Percentiles rank a stretch among this genome's conserved stretches.
Conservation (phyloP, 257 asterid species). For the Solanum boliviense region DNA sequence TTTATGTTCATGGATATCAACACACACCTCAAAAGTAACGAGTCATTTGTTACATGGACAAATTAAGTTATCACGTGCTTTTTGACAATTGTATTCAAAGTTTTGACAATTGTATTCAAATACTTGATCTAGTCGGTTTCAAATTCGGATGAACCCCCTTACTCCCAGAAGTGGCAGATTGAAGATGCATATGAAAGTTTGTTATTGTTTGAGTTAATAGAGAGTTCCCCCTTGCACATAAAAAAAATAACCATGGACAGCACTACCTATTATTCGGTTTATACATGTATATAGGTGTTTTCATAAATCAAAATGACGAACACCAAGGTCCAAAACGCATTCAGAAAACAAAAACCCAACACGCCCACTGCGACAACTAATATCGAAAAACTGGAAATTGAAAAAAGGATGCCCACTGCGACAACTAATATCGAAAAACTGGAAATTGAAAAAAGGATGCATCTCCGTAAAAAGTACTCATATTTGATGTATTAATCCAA, state of each 20-base stretch:
- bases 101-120: background rate
- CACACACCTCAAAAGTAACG: background rate
- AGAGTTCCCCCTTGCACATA: background rate
- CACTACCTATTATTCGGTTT: background rate
- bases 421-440: background rate
- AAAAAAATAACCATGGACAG: background rate
- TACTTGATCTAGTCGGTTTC: background rate
- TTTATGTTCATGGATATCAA: too few species aligned
- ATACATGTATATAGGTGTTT: background rate
- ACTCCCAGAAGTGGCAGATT: background rate
- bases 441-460: background rate
- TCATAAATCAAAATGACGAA: background rate
- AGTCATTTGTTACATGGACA: background rate
- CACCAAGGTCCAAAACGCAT: background rate
- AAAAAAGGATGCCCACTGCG: background rate
- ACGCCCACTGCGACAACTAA: background rate
- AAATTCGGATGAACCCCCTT: background rate
- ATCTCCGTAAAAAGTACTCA: background rate
- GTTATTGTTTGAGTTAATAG: background rate
- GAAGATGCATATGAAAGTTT: background rate
- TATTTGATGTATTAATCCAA: background rate
- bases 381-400: background rate
- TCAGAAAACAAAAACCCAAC: background rate
- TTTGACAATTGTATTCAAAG: background rate
- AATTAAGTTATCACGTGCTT: too few species aligned